Evolutionary conservation across 345 rosid species (phyloP), one percentile per base, ranked within the genome.

Genomic region (Brassica nigra): DNA sequence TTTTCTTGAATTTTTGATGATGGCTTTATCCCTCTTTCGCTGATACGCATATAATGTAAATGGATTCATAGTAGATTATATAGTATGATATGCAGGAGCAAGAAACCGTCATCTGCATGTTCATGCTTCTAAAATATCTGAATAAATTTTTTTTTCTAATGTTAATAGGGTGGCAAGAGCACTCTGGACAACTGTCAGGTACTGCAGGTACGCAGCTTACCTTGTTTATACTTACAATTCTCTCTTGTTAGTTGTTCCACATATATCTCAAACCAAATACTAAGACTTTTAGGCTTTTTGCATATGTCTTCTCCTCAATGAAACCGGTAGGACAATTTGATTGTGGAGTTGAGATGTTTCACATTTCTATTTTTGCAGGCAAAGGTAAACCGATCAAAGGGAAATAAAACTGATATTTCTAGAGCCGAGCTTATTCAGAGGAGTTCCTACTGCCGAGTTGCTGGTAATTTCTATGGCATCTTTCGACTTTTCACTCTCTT

Each of bases 131-230:
- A 62, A 34, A 64, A 37, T 49, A 70, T 54, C 66, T 75, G 62
- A 74, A 20, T 16, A 65, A 65, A 0, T 66, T 47, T 31, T 0
- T 42, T 70, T 47, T 65, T 78, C 49, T 27, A 1, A 23, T 64
- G 14, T 49, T 10, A 78, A 29, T 33, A 92, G 99, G 99, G 99
- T n/a, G 99, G 99, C 15, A 84, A 91, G 85, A 95, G 97, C 92
- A 90, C 94, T 0, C 80, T 92, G 74, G 96, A 95, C 34, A 95
- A 95, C 80, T 95, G 99, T 47, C 98, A 95, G 83, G 98, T 95
- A 78, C 85, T 95, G 71, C 99, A 95, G 97, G 99, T 92, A 76
- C 15, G 70, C 18, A 47, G 65, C 73, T 75, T 62, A 14, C 63
- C 8, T 34, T 30, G 37, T 12, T 3, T 12, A 30, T 42, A 52